A percentile compares a stretch with the other conserved stretches of the same genome.
Evolutionary conservation across 441 rosid species (phyloP).

Genomic region (Corymbia citriodora): DNA sequence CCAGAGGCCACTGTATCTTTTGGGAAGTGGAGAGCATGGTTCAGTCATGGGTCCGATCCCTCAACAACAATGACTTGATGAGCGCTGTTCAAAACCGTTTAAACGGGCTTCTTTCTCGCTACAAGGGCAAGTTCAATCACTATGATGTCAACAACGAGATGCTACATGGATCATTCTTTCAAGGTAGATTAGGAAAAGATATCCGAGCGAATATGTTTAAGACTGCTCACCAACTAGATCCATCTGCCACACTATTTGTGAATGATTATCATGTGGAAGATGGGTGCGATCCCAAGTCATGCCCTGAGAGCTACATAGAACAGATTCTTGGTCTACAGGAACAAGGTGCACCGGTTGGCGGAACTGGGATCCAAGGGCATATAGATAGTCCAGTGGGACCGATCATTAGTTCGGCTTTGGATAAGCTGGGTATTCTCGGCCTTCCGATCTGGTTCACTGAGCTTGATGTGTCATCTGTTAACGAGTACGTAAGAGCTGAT

Average conservation of each 20-base stretch:
- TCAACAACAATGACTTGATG: constrained; percentile 26
- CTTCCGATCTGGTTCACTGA: constrained; percentile 48
- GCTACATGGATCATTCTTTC: constrained; percentile 55
- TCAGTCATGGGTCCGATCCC: constrained; percentile 36
- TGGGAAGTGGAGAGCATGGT: constrained; percentile 39
- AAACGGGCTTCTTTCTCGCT: constrained; percentile 26
- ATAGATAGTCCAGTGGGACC: constrained; percentile 38
- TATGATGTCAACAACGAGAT: constrained; percentile 58
- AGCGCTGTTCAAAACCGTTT: constrained; percentile 39
- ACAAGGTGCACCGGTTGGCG: constrained; percentile 62
- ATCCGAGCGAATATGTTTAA: constrained; percentile 73
- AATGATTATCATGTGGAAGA: constrained; percentile 91
- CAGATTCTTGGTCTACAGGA: constrained; percentile 63
- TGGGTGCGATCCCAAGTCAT: constrained; percentile 58
- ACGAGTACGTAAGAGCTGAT: constrained; percentile 64
- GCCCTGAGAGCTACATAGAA: constrained; percentile 60
- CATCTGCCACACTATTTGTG: constrained; percentile 68
- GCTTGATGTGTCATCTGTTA: constrained; percentile 33
- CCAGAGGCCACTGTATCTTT: constrained; percentile 67
- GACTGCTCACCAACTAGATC: constrained; percentile 68
- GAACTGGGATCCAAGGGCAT: constrained; percentile 48
- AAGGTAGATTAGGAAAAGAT: constrained; percentile 61
- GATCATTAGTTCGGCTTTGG: constrained; percentile 29
- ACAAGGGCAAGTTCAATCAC: constrained; percentile 72
- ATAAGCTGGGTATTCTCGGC: constrained; percentile 44